Evolutionary conservation across 352 stramenopile genomes (phyloP), one percentile per base, ranked within the genome.

Genomic region (Pythium phragmiticola): DNA sequence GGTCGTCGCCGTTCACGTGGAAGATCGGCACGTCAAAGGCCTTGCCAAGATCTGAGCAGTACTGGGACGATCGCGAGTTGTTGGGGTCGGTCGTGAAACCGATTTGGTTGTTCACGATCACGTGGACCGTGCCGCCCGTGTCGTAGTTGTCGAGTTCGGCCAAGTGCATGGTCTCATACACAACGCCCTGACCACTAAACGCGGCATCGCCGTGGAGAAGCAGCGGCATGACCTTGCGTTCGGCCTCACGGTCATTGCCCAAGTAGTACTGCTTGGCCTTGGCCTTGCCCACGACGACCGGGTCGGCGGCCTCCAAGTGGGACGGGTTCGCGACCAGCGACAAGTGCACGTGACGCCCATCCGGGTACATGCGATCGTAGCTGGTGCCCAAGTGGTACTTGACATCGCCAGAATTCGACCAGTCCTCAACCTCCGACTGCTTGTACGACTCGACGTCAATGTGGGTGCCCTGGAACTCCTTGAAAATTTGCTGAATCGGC

Each of bases 71-170:
- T 43, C 98, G 89, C 53, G 88, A 94, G 70, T 99, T 93, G 66
- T 97, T 97, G 13, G 97, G 96, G 67, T 99, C 87, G 4, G 97
- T 99, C n/a, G 98, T 99, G 77, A 99, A 99, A 23, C 87, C 90
- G 28, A 97, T 94, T 74, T 98, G 95, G 71, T 99, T 99, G 82
- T 99, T 99, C 56, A 99, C 97, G 63, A 99, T 95, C 16, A 99
- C 91, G 75, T 99, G 97, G 68, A 99, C 95, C 13, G 97, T 99
- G 54, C 98, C 98, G 51, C 97, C 97, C 17, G 97, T 98, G 60
- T 90, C 84, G 76, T 98, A 99, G 46, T 98, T 88, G 37, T 90
- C 76, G 14, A 99, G 87, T 39, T 82, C 85, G 43, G 77, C 90
- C 42, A 97, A 89, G 7, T 81, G 84, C 57, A 96, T 78, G 9